Evolutionary conservation across 2,329 filamentous ascomycete genomes (phyloP), one percentile per base, ranked within the genome.

Genomic region (Aciculosporium take): DNA sequence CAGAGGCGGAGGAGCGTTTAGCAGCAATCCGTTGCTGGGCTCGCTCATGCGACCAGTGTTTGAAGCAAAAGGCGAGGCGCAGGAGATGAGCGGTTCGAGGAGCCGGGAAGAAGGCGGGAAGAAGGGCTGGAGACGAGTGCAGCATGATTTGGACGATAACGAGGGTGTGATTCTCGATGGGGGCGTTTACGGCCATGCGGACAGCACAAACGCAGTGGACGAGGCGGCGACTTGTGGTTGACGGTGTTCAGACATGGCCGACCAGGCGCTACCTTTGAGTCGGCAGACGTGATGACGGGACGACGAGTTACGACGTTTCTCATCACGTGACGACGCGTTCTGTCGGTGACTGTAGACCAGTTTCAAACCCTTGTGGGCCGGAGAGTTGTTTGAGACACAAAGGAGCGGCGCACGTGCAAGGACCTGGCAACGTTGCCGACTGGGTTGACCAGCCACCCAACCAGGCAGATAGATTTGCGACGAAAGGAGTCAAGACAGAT

Each of bases 1-100:
- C 15, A 54, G 56, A 30, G 54, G 50, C n/a, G 66, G 69, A 5
- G 77, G 78, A 1, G 74, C 73, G 2, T 85, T 83, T 51, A 81
- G 77, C 49, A 69, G 65, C 43, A 87, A 86, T 47, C 82, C 81
- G 2, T 57, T 85, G 24, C 60, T 84, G 10, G 73, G 74, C 2
- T 69, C 70, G 0, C 53, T 85, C 47, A 80, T 86, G 48, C 69
- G 74, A 49, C 82, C 82, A 0, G 71, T 78, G 5, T 76, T 60
- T 40, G 62, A 74, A 42, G 59, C 61, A 13, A 72, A 72, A 49
- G 71, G 66, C 4, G 74, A 78, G 51, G 72, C 65, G 20, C 36
- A 42, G 17, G 42, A 43, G 6, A 46, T 47, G 0, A 60, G 61
- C 35, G 50, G 48, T 10, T 50, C 52, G 28, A 53, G 50, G n/a